Conservation (phyloP, 106 monocot genomes). For the Chionographis japonica region DNA sequence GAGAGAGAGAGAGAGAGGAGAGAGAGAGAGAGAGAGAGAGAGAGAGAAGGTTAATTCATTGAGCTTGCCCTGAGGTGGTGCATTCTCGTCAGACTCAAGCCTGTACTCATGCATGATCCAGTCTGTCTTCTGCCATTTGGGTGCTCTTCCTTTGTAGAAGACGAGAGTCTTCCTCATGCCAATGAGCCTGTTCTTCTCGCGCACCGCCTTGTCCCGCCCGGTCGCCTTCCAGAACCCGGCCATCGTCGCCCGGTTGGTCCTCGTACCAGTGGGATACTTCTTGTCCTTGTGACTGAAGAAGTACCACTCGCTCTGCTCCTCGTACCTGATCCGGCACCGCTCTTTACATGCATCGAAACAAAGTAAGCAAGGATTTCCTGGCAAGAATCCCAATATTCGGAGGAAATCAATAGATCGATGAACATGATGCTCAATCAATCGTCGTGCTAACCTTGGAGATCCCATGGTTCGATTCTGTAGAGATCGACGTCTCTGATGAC, state of each 20-base stretch:
- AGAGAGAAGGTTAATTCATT: too few species aligned
- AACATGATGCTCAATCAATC: background rate
- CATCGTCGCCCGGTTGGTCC: conserved; percentile 85
- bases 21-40: too few species aligned
- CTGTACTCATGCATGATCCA: conserved; percentile 98
- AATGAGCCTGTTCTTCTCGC: conserved; percentile 55
- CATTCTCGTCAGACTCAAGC: conserved; percentile 67
- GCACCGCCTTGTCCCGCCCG: conserved; percentile 64
- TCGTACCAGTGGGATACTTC: conserved; percentile 92
- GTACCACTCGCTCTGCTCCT: conserved; percentile 86
- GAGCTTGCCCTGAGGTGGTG: conserved; percentile 52
- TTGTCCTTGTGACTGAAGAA: conserved; percentile 99
- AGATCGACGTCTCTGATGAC: conserved; percentile 53
- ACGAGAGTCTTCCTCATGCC: conserved; percentile 96
- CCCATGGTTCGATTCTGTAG: conserved; percentile 46
- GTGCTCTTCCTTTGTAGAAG: conserved; percentile 91
- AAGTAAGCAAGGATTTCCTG: background rate
- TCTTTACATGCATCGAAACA: conserved; percentile 19
- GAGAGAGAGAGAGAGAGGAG: too few species aligned
- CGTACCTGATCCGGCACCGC: conserved; percentile 57
- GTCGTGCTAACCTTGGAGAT: conserved; percentile 28
- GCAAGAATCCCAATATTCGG: too few species aligned
- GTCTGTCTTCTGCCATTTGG: conserved; percentile 73
- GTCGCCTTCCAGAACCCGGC: conserved; percentile 96
- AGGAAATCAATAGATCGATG: background rate